Percentiles rank a stretch among this genome's conserved stretches.
These are phyloP conservation scores for Talaromyces islandicus DNA, from an alignment of 2,329 filamentous ascomycete genomes.

Conservation along the genomic window DNA sequence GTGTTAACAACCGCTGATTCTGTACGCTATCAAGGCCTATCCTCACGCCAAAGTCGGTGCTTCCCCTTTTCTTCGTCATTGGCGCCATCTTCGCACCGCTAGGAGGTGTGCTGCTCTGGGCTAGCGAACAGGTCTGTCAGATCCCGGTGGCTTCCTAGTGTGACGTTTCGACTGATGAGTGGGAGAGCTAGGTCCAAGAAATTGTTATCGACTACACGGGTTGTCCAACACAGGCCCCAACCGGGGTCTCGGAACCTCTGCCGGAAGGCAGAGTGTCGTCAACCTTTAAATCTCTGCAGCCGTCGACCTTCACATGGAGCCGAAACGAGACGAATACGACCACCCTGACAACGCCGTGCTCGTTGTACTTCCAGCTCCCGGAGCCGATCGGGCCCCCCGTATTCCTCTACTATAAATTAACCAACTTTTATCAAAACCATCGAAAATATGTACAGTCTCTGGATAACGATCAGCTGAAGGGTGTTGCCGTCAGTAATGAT, in stretches of 20 bases:
- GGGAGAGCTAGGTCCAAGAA: conserved; percentile 67
- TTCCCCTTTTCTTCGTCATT: conserved; percentile 85
- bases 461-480: conserved; percentile 75
- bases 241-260: conserved; percentile 26
- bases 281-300: conserved; percentile 61
- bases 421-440: conserved; percentile 99
- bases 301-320: conserved; percentile 25
- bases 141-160: neutral
- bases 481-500: conserved; percentile 53
- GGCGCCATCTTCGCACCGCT: conserved; percentile 92
- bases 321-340: conserved; percentile 13
- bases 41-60: conserved; percentile 85
- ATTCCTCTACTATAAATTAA: conserved; percentile 88
- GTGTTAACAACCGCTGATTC: conserved; percentile 7
- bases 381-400: conserved; percentile 75
- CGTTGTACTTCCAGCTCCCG: conserved; percentile 71
- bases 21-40: conserved; percentile 60
- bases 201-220: conserved; percentile 84
- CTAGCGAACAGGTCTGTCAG: conserved; percentile 66
- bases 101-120: conserved; percentile 78
- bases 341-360: conserved; percentile 52
- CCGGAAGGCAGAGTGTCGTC: conserved; percentile 48
- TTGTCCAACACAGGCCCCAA: conserved; percentile 57
- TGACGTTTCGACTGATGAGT: neutral
- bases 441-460: conserved; percentile 91